Evolutionary conservation across 371 early-diverging fungal species (phyloP).

Genomic region (Choanephora cucurbitarum): DNA sequence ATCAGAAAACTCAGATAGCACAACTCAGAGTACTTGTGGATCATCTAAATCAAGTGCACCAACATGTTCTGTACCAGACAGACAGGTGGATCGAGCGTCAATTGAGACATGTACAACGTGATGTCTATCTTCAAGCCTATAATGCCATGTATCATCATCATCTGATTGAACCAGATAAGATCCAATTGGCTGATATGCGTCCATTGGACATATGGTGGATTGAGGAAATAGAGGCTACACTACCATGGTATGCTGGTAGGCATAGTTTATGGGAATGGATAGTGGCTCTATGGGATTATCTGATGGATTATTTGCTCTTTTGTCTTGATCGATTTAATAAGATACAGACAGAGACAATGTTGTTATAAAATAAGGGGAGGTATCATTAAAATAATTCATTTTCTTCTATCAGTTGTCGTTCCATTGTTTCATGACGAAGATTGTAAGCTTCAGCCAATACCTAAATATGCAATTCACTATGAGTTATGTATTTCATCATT

Average conservation of each 20-base stretch:
- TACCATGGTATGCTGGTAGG: too few relatives aligned
- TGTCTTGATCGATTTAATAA: too few relatives aligned
- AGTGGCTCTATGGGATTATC: too few relatives aligned
- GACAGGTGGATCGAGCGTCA: neutral
- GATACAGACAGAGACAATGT: neutral
- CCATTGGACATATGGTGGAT: too few relatives aligned
- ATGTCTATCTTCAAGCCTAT: neutral
- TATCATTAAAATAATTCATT: constrained; percentile 13
- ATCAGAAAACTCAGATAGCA: too few relatives aligned
- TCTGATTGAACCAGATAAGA: neutral
- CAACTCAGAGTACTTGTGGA: too few relatives aligned
- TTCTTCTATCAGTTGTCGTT: constrained; percentile 47
- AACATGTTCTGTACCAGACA: too few relatives aligned
- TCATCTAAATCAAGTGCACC: too few relatives aligned
- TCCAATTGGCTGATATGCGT: too few relatives aligned
- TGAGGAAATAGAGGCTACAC: too few relatives aligned
- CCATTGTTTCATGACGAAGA: constrained; percentile 64
- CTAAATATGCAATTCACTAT: constrained; percentile 17
- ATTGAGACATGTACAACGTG: neutral
- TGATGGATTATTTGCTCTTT: too few relatives aligned
- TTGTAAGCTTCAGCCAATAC: constrained; percentile 67
- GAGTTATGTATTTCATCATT: neutral
- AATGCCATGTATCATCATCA: neutral
- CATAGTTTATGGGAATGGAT: too few relatives aligned
- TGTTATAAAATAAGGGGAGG: neutral